These are phyloP conservation scores for Iris pallida DNA, from an alignment of 116 monocot species.

Conservation along the genomic window DNA sequence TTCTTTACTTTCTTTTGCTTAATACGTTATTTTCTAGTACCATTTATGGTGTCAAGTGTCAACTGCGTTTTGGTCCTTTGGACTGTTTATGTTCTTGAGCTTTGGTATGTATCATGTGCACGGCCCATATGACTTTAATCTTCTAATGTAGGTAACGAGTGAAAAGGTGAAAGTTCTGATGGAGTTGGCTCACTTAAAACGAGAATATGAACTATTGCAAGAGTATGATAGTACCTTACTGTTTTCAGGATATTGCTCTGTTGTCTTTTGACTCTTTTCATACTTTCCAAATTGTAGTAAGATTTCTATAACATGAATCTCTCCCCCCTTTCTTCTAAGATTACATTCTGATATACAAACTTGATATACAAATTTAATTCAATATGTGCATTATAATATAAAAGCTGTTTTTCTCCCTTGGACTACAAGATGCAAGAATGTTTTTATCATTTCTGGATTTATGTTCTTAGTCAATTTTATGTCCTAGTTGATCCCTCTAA, in stretches of 20 bases:
- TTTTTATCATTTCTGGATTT: too few species aligned
- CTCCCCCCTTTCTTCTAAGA: too few species aligned
- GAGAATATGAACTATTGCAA: constrained; percentile 49
- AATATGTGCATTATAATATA: too few species aligned
- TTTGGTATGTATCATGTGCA: background rate
- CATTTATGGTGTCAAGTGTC: background rate
- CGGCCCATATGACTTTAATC: background rate
- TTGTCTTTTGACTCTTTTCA: constrained; percentile 7
- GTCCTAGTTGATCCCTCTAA: too few species aligned
- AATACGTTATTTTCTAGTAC: constrained; percentile 1
- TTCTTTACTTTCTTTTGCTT: background rate
- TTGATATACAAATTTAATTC: too few species aligned
- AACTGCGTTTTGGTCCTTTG: background rate
- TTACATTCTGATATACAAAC: too few species aligned
- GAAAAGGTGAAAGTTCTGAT: constrained; percentile 81
- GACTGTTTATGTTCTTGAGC: too few species aligned
- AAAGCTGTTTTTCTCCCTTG: too few species aligned
- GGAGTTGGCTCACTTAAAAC: constrained; percentile 67
- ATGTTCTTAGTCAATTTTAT: too few species aligned
- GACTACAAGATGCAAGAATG: too few species aligned
- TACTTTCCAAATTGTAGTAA: background rate
- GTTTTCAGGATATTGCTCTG: background rate
- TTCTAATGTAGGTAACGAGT: constrained; percentile 50
- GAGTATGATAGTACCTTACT: constrained; percentile 33
- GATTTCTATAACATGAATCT: background rate